Conservation (phyloP, 305 asterid genomes). For the Fraxinus sp. region DNA sequence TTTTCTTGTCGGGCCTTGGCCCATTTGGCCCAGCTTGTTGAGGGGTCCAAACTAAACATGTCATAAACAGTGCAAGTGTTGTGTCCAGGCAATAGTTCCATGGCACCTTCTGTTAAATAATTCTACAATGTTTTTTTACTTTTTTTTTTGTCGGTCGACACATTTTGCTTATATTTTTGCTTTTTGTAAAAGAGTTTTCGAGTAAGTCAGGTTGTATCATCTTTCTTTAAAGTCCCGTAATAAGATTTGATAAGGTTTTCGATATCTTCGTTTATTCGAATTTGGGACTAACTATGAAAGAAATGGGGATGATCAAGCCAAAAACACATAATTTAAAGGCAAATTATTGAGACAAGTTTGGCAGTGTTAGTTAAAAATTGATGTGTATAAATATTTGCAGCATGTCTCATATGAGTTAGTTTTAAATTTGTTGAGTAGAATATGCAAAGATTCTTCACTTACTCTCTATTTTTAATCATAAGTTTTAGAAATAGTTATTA, state of each 20-base stretch:
- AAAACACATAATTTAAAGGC: not conserved
- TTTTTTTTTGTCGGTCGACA: not conserved
- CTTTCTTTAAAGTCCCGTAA: not conserved
- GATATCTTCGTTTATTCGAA: not conserved
- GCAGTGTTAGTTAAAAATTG: not conserved
- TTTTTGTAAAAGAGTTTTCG: not conserved
- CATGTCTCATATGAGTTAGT: not conserved
- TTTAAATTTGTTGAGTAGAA: not conserved
- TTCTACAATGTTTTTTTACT: not conserved
- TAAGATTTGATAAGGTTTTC: not conserved
- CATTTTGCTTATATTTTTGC: not conserved
- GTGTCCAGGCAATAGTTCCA: constrained; percentile 21
- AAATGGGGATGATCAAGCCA: not conserved
- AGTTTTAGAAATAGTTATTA: constrained; percentile 1
- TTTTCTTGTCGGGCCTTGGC: constrained; percentile 47
- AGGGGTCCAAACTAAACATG: constrained; percentile 28
- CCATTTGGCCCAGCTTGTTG: constrained; percentile 29
- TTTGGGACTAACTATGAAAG: not conserved
- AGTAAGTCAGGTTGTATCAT: not conserved
- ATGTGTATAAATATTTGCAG: constrained; percentile 4
- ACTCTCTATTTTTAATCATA: not conserved
- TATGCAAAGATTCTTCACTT: constrained; percentile 16
- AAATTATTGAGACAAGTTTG: not conserved
- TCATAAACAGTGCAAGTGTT: constrained; percentile 22
- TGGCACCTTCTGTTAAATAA: constrained; percentile 18